These are phyloP conservation scores for Parascedosporium putredinis DNA, from an alignment of 2,329 filamentous ascomycete species.

Conservation along the genomic window DNA sequence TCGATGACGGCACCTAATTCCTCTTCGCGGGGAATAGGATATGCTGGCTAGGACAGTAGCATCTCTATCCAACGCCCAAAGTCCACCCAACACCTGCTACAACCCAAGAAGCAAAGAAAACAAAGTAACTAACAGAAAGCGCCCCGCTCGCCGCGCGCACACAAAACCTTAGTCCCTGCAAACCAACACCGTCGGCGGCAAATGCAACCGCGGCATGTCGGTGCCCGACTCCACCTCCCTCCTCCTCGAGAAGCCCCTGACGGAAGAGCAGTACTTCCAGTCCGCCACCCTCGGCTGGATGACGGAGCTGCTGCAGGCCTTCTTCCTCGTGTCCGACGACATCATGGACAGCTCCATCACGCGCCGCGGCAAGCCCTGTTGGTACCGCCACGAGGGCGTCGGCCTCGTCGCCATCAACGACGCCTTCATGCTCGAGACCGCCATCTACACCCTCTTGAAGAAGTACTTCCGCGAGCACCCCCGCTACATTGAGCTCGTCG, in stretches of 20 bases:
- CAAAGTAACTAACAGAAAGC: neutral
- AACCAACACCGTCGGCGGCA: conserved; percentile 82
- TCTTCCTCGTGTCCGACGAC: conserved; percentile 97
- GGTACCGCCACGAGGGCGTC: conserved; percentile 84
- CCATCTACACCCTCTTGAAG: conserved; percentile 86
- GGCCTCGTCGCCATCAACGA: conserved; percentile 98
- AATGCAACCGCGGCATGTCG: conserved; percentile 98
- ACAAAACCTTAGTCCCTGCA: conserved; percentile 55
- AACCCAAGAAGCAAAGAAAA: neutral
- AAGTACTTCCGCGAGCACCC: conserved; percentile 86
- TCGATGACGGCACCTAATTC: too few relatives aligned
- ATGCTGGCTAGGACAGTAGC: too few relatives aligned
- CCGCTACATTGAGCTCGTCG: conserved; percentile 79
- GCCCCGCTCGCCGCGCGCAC: neutral
- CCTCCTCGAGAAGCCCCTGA: conserved; percentile 61
- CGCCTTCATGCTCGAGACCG: conserved; percentile 84
- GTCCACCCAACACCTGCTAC: too few relatives aligned
- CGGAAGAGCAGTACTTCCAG: conserved; percentile 76
- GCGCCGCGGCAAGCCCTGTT: conserved; percentile 87
- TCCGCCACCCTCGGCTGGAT: conserved; percentile 88
- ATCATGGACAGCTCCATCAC: conserved; percentile 98
- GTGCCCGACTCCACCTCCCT: conserved; percentile 84
- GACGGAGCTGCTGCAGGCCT: conserved; percentile 95
- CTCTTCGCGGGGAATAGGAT: too few relatives aligned
- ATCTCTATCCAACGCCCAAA: too few relatives aligned